Evolutionary conservation across 1,139 yeast species (phyloP).

Genomic region (Hanseniaspora sp.): DNA sequence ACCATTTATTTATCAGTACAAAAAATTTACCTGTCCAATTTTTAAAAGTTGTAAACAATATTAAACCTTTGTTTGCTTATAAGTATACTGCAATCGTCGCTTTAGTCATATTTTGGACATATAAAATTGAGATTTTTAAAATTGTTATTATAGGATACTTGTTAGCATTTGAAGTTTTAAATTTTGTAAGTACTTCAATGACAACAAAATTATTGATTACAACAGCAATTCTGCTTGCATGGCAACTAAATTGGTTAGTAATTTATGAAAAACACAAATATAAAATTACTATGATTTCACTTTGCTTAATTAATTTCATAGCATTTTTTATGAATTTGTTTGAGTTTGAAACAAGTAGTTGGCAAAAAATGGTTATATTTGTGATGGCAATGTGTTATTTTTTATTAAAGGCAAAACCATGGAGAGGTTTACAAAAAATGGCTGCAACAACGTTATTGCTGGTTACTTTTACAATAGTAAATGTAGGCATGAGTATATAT

Average conservation of each 20-base stretch:
- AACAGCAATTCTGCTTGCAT: not conserved
- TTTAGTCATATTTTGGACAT: not conserved
- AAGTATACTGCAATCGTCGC: not conserved
- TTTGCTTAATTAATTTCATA: not conserved
- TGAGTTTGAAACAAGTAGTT: not conserved
- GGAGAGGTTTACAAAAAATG: not conserved
- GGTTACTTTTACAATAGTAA: not conserved
- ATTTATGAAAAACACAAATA: not conserved
- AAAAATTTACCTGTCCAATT: not conserved
- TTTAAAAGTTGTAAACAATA: not conserved
- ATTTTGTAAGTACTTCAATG: not conserved
- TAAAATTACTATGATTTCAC: too few relatives aligned
- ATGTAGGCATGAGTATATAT: not conserved
- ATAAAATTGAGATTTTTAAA: not conserved
- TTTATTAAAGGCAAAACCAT: not conserved
- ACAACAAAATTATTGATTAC: not conserved
- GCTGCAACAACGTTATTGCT: not conserved
- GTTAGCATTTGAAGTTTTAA: not conserved
- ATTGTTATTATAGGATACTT: not conserved
- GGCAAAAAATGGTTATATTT: not conserved
- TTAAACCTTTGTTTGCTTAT: not conserved
- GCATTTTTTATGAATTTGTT: not conserved
- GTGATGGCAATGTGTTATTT: too few relatives aligned
- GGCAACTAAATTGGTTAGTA: not conserved
- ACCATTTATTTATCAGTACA: not conserved